Conservation (phyloP, 2,329 filamentous ascomycete species). For the Sarocladium oryzae region DNA sequence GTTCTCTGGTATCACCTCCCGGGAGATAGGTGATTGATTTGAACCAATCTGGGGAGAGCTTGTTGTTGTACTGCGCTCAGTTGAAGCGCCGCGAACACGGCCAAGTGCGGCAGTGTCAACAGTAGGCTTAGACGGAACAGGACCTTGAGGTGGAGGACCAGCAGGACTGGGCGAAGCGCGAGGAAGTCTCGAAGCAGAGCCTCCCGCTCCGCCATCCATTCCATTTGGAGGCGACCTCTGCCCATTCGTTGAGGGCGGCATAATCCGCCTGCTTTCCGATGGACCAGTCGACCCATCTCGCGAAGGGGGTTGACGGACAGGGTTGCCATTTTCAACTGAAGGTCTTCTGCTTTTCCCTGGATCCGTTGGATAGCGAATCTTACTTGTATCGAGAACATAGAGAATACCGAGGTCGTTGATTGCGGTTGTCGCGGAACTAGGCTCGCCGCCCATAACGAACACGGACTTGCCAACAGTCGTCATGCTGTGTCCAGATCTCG, state of each 20-base stretch:
- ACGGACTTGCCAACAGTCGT: slow-evolving; percentile 89
- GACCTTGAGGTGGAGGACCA: slow-evolving; percentile 49
- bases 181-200: slow-evolving; percentile 28
- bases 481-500: slow-evolving; percentile 95
- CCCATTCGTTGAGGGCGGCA: slow-evolving; percentile 38
- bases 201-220: slow-evolving; percentile 29
- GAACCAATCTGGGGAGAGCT: slow-evolving; percentile 29
- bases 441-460: slow-evolving; percentile 88
- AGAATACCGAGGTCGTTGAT: slow-evolving; percentile 80
- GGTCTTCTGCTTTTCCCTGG: slow-evolving; percentile 32
- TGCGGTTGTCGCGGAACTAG: slow-evolving; percentile 76
- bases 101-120: slow-evolving; percentile 33
- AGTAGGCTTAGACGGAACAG: slow-evolving; percentile 41
- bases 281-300: slow-evolving; percentile 48
- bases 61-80: slow-evolving; percentile 34
- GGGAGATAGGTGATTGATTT: slow-evolving; percentile 35
- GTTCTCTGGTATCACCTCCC: slow-evolving; percentile 30
- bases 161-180: slow-evolving; percentile 30
- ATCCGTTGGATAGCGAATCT: slow-evolving; percentile 93
- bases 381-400: slow-evolving; percentile 89
- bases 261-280: slow-evolving; percentile 40
- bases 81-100: slow-evolving; percentile 42
- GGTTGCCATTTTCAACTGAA: slow-evolving; percentile 25
- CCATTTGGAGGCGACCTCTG: slow-evolving; percentile 32
- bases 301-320: slow-evolving; percentile 32